Evolutionary conservation across 352 stramenopile species (phyloP).

Genomic region (Pythium utonaiense): DNA sequence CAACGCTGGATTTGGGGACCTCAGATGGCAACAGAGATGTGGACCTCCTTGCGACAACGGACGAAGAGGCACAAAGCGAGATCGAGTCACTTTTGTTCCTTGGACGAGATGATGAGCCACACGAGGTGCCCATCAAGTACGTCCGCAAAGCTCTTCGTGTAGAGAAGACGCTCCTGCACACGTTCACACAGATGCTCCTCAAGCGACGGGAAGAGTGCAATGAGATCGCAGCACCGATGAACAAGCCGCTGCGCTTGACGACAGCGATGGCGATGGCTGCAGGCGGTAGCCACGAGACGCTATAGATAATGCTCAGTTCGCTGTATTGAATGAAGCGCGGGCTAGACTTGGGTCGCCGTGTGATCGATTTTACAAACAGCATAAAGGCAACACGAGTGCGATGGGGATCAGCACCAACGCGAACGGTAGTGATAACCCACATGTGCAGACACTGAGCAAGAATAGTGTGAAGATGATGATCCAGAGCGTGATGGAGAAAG

Average conservation of each 20-base stretch:
- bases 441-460: conserved; percentile 70
- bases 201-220: conserved; percentile 44
- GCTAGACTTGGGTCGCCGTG: neutral
- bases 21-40: neutral
- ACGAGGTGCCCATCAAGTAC: conserved; percentile 36
- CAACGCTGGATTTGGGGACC: neutral
- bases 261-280: neutral
- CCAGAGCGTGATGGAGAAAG: conserved; percentile 72
- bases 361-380: conserved; percentile 74
- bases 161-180: conserved; percentile 31
- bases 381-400: conserved; percentile 60
- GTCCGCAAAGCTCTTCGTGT: conserved; percentile 31
- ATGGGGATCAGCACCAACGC: conserved; percentile 54
- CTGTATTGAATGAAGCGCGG: neutral
- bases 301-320: neutral
- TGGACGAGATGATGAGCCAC: conserved; percentile 23
- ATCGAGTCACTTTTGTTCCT: conserved; percentile 31
- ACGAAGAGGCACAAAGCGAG: conserved; percentile 26
- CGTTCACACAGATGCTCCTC: conserved; percentile 51
- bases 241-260: neutral
- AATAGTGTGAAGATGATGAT: conserved; percentile 75
- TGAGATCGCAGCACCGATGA: neutral
- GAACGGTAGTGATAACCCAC: conserved; percentile 57
- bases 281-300: neutral
- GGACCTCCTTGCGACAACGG: neutral